phyloP scores from a whole-genome alignment of 805 yeast species.

The Ogataea sp. region DNA sequence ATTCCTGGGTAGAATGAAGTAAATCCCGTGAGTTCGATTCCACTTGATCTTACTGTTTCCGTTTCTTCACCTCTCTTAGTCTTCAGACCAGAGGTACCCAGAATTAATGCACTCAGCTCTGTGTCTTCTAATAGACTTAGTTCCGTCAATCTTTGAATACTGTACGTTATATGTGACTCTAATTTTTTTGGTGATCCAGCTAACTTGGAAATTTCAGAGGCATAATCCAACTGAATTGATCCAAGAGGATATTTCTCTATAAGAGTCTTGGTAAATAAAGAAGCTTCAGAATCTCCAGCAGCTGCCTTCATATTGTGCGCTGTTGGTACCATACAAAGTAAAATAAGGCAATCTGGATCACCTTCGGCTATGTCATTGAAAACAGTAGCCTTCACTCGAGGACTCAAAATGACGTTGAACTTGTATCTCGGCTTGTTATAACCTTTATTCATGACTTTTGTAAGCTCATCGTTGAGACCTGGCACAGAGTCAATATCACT shows the following conservation, averaged over 20 bases:
- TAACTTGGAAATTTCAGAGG: too few species aligned
- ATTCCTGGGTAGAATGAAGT: constrained; percentile 40
- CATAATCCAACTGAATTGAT: not conserved
- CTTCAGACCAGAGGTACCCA: constrained; percentile 27
- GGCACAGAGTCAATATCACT: not conserved
- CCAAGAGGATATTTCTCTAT: too few species aligned
- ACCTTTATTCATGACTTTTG: constrained; percentile 37
- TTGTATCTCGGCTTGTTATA: constrained; percentile 39
- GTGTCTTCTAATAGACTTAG: not conserved
- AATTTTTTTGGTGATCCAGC: not conserved
- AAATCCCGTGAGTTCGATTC: constrained; percentile 41
- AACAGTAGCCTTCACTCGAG: constrained; percentile 28
- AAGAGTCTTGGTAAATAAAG: too few species aligned
- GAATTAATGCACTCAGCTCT: constrained; percentile 14
- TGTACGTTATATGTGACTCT: not conserved
- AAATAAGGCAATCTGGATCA: constrained; percentile 1
- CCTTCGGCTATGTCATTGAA: not conserved
- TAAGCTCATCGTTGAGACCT: constrained; percentile 14
- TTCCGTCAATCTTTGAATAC: not conserved
- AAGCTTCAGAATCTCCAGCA: constrained; percentile 4
- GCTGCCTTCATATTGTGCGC: too few species aligned
- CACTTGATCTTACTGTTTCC: not conserved
- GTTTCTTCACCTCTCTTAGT: constrained; percentile 10
- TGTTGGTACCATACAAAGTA: not conserved
- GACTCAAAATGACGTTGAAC: constrained; percentile 32